A percentile compares a stretch with the other conserved stretches of the same genome.
Conservation (phyloP, 2,329 filamentous ascomycete genomes). For the Cucurbitaria berberidis region DNA sequence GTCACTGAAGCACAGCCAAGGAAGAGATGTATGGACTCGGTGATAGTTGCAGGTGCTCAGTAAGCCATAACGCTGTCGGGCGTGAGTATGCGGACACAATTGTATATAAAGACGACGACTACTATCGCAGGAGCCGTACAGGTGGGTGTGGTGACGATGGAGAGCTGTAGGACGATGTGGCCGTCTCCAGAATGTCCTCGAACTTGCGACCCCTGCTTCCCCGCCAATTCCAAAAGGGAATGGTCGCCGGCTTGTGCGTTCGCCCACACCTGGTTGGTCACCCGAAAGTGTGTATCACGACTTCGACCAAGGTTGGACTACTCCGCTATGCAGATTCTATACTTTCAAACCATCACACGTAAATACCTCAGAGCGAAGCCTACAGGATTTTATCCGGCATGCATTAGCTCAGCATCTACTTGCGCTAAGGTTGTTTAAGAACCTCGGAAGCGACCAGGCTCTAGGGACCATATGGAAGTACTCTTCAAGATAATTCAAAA, state of each 20-base stretch:
- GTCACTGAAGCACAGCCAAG: conserved; percentile 13
- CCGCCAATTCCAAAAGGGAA: conserved; percentile 6
- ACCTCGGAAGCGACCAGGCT: no score
- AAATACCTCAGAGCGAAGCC: no score
- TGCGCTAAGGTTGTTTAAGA: no score
- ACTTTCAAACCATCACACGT: no score
- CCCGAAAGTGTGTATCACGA: no score
- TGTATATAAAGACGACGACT: conserved; percentile 9
- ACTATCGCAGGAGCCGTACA: conserved; percentile 1
- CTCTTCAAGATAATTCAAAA: no score
- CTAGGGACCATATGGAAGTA: no score
- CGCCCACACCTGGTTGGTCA: conserved; percentile 2
- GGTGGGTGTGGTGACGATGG: conserved; percentile 4
- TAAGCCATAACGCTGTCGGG: conserved; percentile 8
- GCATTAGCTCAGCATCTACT: no score
- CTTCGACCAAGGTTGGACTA: not conserved
- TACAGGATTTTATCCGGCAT: no score
- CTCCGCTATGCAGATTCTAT: not conserved
- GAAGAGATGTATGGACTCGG: conserved; percentile 8
- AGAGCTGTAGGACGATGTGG: conserved; percentile 14
- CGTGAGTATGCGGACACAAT: conserved; percentile 11
- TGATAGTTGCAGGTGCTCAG: conserved; percentile 3
- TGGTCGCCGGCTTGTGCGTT: conserved; percentile 1
- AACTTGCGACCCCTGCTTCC: conserved; percentile 22
- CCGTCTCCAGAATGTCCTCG: conserved; percentile 25